These are phyloP conservation scores for Colletotrichum sp. DNA, from an alignment of 2,329 filamentous ascomycete species.

Conservation along the genomic window DNA sequence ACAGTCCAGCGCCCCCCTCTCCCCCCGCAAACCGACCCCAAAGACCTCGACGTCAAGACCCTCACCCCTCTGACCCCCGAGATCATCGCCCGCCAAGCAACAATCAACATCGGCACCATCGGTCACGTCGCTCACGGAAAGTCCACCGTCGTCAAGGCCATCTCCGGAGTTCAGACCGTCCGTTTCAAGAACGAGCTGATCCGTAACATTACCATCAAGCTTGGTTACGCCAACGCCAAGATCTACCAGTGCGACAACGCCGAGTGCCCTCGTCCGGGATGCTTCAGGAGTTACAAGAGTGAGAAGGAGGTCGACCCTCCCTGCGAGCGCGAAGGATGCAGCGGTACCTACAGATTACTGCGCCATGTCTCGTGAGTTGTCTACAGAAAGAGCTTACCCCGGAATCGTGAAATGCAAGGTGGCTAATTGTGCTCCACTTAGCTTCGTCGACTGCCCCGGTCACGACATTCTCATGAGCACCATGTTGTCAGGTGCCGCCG, in stretches of 20 bases:
- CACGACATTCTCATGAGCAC: constrained; percentile 99
- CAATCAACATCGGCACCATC: constrained; percentile 98
- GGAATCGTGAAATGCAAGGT: not conserved
- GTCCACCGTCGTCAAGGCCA: constrained; percentile 98
- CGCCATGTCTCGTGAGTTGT: constrained; percentile 86
- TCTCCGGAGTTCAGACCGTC: constrained; percentile 98
- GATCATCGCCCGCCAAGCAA: constrained; percentile 97
- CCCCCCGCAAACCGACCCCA: constrained; percentile 92
- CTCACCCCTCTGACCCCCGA: constrained; percentile 90
- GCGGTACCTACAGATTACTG: constrained; percentile 84
- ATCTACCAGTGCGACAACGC: constrained; percentile 98
- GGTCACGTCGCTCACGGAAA: constrained; percentile 99
- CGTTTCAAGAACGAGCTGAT: constrained; percentile 99
- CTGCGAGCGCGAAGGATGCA: constrained; percentile 92
- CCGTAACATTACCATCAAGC: constrained; percentile 99
- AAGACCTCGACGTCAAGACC: constrained; percentile 80
- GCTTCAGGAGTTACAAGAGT: constrained; percentile 97
- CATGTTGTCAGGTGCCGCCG: constrained; percentile 98
- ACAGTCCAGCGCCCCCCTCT: constrained; percentile 58
- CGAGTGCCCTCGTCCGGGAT: constrained; percentile 90
- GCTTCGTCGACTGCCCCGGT: constrained; percentile 97
- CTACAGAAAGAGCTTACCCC: constrained; percentile 1
- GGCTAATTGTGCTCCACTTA: constrained; percentile 41
- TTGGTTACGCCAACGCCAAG: constrained; percentile 99
- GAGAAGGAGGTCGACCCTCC: constrained; percentile 98